Base-by-base conservation (phyloP, 768 basidiomycete species). In the Tylopilus rubrobrunneus region DNA sequence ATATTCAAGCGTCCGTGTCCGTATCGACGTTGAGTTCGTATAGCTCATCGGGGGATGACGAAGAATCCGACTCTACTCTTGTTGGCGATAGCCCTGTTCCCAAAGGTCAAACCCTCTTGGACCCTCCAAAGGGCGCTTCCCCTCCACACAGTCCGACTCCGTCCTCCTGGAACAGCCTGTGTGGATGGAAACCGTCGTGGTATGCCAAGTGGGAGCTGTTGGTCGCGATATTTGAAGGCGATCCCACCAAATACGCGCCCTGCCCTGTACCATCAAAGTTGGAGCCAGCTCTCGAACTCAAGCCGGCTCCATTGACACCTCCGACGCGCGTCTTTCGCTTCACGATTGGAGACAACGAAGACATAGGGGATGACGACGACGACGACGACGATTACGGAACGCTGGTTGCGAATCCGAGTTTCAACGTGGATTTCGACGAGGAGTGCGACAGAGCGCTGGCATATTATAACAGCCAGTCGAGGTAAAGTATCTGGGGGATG, bases 11-110 rank as follows among this genome's bases (percentile, higher is more conserved):
- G 12, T 64, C 67, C 43, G n/a, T 14, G 19, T 62, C 66, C 14
- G 59, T 52, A 1, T 64, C 67, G 21, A 58, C 56, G 17, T 28
- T 54, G 45, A 59, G 62, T 31, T 55, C 64, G 21, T 56, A 67
- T 46, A 49, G 51, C 8, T 58, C 53, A 17, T 29, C 34, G 29
- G 53, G 48, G 3, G 57, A 34, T 23, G 56, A 54, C 46, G 78
- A 78, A 53, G 79, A 79, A 59, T 78, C 80, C n/a, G 83, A 84
- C 52, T 60, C 72, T n/a, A 83, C 82, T 9, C 73, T 83, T 19
- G 80, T 83, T 25, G 78, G 76, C 47, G 77, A 78, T 50, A 53
- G 52, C 23, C 51, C 36, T 1, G n/a, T 60, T 29, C 39, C 36
- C 34, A 45, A 48, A 45, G 61, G 47, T 43, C 53, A 48, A 7